Base-by-base conservation (phyloP, 2,329 filamentous ascomycete species). In the Plenodomus tracheiphilus region DNA sequence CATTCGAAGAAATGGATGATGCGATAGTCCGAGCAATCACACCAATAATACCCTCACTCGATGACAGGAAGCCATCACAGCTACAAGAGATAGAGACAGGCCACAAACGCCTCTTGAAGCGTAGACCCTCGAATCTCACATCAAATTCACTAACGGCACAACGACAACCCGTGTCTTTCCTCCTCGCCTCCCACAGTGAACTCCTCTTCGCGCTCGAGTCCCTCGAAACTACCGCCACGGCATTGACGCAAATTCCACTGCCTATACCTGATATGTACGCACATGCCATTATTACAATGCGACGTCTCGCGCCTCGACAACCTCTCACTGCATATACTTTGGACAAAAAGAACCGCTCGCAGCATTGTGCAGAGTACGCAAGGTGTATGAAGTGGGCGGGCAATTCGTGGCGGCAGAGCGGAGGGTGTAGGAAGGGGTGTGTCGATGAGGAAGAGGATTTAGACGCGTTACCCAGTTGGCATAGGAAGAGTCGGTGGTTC, bases 381-480 rank as follows among this genome's bases (percentile, higher is more conserved):
- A 56, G 65, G 10, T 71, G 68, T 32, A 68, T 62, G 61, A 69
- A 69, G 43, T 71, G 68, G 68, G 65, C 61, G 3, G 65, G 62
- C 2, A 57, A 56, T 22, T 55, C 42, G 9, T 70, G 67, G 67
- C 54, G 64, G 17, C 59, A 63, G 38, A 62, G 54, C 11, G 68
- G 66, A 8, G 68, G 65, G 0, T 70, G 68, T 41, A 58, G 66
- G 36, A 50, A 65, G 15, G 66, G 66, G 0, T 71, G 68, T 40
- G 56, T 54, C 51, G 61, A 68, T 41, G 68, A 71, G 41, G 68
- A 71, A 30, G 68, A 70, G 41, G 68, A 68, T 49, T 50, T 58
- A 0, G 61, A 64, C 35, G 59, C 56, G 3, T 39, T 70, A n/a
- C 66, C 68, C n/a, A 62, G 62, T 46, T 71, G 68, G 66, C 68